Percentiles rank a stretch among this genome's conserved stretches.
Evolutionary conservation across 2,329 filamentous ascomycete species (phyloP).

Genomic region (Paraphaeosphaeria minitans): DNA sequence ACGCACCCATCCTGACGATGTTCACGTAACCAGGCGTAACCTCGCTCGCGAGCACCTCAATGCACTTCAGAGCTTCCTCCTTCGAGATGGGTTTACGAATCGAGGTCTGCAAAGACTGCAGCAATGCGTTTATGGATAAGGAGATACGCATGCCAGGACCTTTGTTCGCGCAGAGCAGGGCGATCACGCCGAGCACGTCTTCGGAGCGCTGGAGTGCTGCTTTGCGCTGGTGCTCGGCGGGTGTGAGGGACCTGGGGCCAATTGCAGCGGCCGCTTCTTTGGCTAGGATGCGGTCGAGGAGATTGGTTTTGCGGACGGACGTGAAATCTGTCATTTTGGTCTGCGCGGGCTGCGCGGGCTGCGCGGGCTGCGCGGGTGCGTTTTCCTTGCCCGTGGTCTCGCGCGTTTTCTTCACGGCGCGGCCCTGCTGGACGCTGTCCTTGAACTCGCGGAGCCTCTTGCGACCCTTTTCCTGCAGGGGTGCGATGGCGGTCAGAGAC

Average conservation of each 20-base stretch:
- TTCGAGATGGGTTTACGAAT: slow-evolving; percentile 52
- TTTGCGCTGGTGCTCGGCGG: slow-evolving; percentile 51
- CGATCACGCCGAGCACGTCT: slow-evolving; percentile 52
- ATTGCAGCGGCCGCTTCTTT: slow-evolving; percentile 52
- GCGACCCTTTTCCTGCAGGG: slow-evolving; percentile 68
- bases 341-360: too few relatives aligned
- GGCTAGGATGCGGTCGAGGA: slow-evolving; percentile 58
- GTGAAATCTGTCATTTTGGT: slow-evolving; percentile 47
- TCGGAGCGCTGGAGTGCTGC: slow-evolving; percentile 55
- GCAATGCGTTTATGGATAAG: slow-evolving; percentile 51
- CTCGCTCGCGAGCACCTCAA: slow-evolving; percentile 52
- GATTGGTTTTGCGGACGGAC: slow-evolving; percentile 50
- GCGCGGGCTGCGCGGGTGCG: slow-evolving; percentile 25
- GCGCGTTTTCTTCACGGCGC: slow-evolving; percentile 38
- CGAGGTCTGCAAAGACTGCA: slow-evolving; percentile 53
- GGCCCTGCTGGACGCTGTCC: slow-evolving; percentile 56
- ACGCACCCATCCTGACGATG: slow-evolving; percentile 44
- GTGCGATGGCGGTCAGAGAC: slow-evolving; percentile 59
- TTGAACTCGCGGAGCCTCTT: slow-evolving; percentile 72
- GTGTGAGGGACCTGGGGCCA: slow-evolving; percentile 47
- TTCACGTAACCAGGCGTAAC: slow-evolving; percentile 52
- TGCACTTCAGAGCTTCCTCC: slow-evolving; percentile 51
- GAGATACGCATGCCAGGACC: slow-evolving; percentile 44
- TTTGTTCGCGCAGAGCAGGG: slow-evolving; percentile 47
- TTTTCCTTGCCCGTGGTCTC: slow-evolving; percentile 40